Conservation (phyloP, 805 yeast genomes). For the Saccharomyces jurei region DNA sequence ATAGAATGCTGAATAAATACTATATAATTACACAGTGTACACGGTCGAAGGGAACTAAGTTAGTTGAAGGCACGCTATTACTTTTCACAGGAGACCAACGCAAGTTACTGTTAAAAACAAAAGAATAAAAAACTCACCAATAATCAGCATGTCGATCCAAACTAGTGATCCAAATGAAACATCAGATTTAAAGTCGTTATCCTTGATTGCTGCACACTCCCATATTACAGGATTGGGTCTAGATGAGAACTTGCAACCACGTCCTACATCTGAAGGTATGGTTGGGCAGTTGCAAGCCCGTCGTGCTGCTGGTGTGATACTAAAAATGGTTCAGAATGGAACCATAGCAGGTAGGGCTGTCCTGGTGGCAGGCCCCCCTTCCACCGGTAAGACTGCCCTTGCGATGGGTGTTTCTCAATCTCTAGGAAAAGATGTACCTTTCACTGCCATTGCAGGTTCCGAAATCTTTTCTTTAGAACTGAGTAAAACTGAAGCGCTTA, state of each 20-base stretch:
- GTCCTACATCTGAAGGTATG: conserved; percentile 83
- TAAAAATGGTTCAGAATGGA: conserved; percentile 89
- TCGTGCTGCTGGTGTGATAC: conserved; percentile 89
- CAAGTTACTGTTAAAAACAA: not conserved
- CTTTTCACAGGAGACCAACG: not conserved
- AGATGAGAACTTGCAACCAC: conserved; percentile 82
- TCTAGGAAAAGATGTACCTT: conserved; percentile 69
- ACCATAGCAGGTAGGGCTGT: conserved; percentile 96
- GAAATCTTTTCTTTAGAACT: conserved; percentile 89
- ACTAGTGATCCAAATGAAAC: conserved; percentile 31
- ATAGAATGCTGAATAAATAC: not conserved
- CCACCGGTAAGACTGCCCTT: conserved; percentile 97
- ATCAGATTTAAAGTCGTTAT: conserved; percentile 48
- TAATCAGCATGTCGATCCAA: conserved; percentile 32
- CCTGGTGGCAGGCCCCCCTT: conserved; percentile 94
- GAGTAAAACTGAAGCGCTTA: conserved; percentile 90
- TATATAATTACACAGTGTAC: not conserved
- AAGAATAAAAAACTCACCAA: not conserved
- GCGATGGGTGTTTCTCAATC: conserved; percentile 87
- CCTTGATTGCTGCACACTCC: conserved; percentile 93
- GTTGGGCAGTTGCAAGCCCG: conserved; percentile 95
- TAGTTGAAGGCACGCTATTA: not conserved
- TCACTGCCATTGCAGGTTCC: conserved; percentile 89
- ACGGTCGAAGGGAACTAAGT: not conserved
- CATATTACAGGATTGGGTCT: conserved; percentile 96